These are phyloP conservation scores for Chaetomium cochliodes DNA, from an alignment of 495 filamentous ascomycete species.

Conservation along the genomic window DNA sequence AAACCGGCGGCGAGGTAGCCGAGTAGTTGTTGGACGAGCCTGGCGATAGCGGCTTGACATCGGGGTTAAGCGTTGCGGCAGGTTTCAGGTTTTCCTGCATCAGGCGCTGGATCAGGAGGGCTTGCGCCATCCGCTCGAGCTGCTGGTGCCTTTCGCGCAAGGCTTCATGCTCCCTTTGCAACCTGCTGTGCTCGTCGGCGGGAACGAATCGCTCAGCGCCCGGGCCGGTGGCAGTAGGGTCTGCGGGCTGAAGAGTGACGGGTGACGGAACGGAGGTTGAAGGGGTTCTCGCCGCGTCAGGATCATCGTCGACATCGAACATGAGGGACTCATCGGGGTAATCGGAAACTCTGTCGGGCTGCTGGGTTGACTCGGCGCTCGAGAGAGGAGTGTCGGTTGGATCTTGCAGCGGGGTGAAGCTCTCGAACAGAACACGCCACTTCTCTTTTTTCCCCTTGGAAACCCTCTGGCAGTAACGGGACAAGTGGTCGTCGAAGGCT, in stretches of 20 bases:
- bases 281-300: constrained; percentile 4
- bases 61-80: not conserved
- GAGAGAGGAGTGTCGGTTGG: not conserved
- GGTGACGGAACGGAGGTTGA: constrained; percentile 23
- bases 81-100: constrained; percentile 13
- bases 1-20: constrained; percentile 3
- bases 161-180: constrained; percentile 26
- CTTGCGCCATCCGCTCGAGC: constrained; percentile 25
- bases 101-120: constrained; percentile 14
- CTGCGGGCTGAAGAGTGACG: not conserved
- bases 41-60: not conserved
- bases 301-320: not conserved
- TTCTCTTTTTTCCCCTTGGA: constrained; percentile 41
- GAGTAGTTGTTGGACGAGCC: not conserved
- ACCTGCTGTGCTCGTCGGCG: constrained; percentile 23
- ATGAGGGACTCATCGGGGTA: constrained; percentile 3
- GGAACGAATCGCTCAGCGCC: constrained; percentile 12
- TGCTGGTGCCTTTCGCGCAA: constrained; percentile 27
- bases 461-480: constrained; percentile 30
- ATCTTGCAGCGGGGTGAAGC: constrained; percentile 32
- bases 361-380: constrained; percentile 5
- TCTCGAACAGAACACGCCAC: constrained; percentile 34
- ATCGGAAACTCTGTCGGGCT: constrained; percentile 15
- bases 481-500: constrained; percentile 29
- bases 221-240: not conserved